These are phyloP conservation scores for Suhomyces bolitotheri DNA, from an alignment of 1,139 yeast species.

Conservation along the genomic window DNA sequence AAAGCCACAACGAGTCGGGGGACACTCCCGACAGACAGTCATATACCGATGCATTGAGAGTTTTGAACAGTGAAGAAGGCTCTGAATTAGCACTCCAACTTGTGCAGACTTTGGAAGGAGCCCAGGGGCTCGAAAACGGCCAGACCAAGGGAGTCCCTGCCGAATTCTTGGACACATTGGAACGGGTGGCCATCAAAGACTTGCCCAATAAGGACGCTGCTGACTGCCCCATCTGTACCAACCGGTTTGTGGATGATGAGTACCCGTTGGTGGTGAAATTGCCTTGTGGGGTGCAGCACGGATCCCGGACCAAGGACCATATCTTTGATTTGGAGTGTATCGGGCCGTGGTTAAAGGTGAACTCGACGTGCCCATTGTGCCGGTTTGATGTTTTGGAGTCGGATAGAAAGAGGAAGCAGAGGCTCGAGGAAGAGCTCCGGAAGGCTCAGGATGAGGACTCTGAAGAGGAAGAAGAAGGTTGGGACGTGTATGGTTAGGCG, in stretches of 20 bases:
- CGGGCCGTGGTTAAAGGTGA: slow-evolving; percentile 81
- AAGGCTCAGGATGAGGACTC: slow-evolving; percentile 53
- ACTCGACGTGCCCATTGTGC: slow-evolving; percentile 87
- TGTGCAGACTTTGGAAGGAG: slow-evolving; percentile 26
- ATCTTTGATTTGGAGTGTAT: slow-evolving; percentile 87
- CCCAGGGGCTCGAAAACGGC: slow-evolving; percentile 9
- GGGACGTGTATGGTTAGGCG: slow-evolving; percentile 70
- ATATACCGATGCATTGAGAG: slow-evolving; percentile 34
- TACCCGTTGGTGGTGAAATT: slow-evolving; percentile 79
- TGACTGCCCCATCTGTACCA: slow-evolving; percentile 83
- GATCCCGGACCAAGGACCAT: slow-evolving; percentile 46
- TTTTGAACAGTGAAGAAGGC: slow-evolving; percentile 34
- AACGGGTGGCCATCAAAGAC: slow-evolving; percentile 57
- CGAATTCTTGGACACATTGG: slow-evolving; percentile 71
- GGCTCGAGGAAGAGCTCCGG: slow-evolving; percentile 39
- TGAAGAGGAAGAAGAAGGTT: slow-evolving; percentile 67
- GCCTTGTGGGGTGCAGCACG: slow-evolving; percentile 59
- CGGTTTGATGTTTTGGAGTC: slow-evolving; percentile 62
- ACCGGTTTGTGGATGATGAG: slow-evolving; percentile 65
- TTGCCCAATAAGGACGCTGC: slow-evolving; percentile 55
- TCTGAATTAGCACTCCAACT: slow-evolving; percentile 32
- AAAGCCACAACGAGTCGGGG: slow-evolving; percentile 7
- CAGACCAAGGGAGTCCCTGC: slow-evolving; percentile 59
- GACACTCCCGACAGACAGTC: slow-evolving; percentile 18
- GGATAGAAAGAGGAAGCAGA: slow-evolving; percentile 42